Evolutionary conservation across 202 grass and related monocot species (phyloP), one percentile per base, ranked within the genome.

Genomic region (Panicum virgatum): DNA sequence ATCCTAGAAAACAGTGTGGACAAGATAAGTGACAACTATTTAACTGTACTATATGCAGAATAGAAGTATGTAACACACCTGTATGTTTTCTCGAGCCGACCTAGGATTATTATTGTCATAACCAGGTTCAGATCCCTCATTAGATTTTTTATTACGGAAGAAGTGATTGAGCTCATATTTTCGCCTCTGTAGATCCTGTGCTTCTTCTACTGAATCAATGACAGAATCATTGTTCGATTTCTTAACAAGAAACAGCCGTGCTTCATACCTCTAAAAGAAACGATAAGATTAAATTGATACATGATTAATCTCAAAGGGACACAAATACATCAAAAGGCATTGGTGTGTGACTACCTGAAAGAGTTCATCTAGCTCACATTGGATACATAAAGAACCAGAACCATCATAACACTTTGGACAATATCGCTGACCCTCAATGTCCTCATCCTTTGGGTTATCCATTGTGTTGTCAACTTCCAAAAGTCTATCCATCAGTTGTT

Each of bases 371-470:
- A 98, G 65, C 91, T 98, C 92, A 80, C 95, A 98, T 48, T 94
- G 92, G 30, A 94, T 85, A 87, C 95, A 98, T 61, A 98, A 83
- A 92, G 88, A 82, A 84, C 96, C 96, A 77, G 90, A 91, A 37
- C 90, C 92, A 82, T 91, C 90, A 63, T 93, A 95, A 73, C 96
- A 98, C 22, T 93, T 95, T 37, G 92, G 92, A 77, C 96, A 98
- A 65, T 93, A 93, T 80, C 90, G 80, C 80, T 93, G 90, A 64
- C 90, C 82, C 72, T 88, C 96, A 80, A 98, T 84, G 56, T 98
- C 96, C 39, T 93, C 92, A 67, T 93, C 96, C 80, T 77, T 93
- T 71, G 96, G 96, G 75, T 88, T 91, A 78, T 75, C 86, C 90
- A 94, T 91, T 79, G 87, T 95, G 88, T 91, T 88, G 62, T 95